phyloP scores from a whole-genome alignment of 2,329 filamentous ascomycete genomes.

The Microcyclospora pomicola region DNA sequence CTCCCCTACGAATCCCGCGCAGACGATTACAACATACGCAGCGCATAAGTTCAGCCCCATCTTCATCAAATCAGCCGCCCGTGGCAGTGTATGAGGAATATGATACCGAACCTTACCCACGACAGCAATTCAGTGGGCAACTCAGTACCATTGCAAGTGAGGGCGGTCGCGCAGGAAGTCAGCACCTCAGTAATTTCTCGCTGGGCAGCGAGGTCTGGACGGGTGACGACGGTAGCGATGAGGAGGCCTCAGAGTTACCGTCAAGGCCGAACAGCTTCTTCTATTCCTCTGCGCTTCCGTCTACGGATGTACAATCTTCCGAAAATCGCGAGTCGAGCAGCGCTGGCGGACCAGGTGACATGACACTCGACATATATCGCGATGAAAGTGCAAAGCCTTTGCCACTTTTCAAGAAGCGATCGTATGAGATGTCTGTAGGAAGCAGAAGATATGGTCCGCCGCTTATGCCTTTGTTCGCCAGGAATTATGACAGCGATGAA shows the following conservation, averaged over 20 bases:
- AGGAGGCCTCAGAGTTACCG: too few species aligned
- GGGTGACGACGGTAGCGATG: slow-evolving; percentile 15
- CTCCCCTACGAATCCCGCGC: slow-evolving; percentile 21
- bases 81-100: slow-evolving; percentile 12
- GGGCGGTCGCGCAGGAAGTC: slow-evolving; percentile 16
- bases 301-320: too few species aligned
- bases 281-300: too few species aligned
- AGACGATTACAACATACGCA: slow-evolving; percentile 16
- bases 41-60: slow-evolving; percentile 6
- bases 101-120: slow-evolving; percentile 18
- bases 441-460: slow-evolving; percentile 17
- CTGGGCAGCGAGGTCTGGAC: slow-evolving; percentile 20
- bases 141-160: slow-evolving; percentile 25
- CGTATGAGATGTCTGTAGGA: slow-evolving; percentile 1
- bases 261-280: too few species aligned
- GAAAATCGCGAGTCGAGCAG: slow-evolving; percentile 3
- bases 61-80: neutral
- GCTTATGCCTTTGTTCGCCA: slow-evolving; percentile 18
- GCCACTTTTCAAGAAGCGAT: slow-evolving; percentile 17
- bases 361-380: slow-evolving; percentile 18
- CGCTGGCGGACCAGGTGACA: slow-evolving; percentile 15
- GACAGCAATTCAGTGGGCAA: slow-evolving; percentile 18
- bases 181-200: slow-evolving; percentile 21
- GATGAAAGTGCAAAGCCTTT: slow-evolving; percentile 22
- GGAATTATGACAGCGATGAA: slow-evolving; percentile 18